Evolutionary conservation across 352 stramenopile genomes (phyloP), one percentile per base, ranked within the genome.

Genomic region (Pythium diclinum): DNA sequence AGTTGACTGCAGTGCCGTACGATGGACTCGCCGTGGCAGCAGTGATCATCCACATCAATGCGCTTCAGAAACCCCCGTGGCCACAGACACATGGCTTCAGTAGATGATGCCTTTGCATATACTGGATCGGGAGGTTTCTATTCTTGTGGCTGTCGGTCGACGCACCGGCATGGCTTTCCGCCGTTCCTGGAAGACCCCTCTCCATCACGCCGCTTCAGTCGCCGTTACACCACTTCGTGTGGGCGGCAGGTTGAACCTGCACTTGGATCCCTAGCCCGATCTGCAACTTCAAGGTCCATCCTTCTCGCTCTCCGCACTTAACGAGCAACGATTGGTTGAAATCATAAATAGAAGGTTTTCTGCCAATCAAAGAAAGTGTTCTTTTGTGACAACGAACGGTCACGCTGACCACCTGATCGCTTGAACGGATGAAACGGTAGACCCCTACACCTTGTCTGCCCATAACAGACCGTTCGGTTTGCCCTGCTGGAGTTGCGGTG

Each of bases 371-470:
- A n/a, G 32, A 33, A 16, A 42, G 17, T 32, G 11, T 49, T 14
- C n/a, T n/a, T 33, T n/a, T 58, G 63, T 70, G 57, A 70, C 63
- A 65, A 65, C 64, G 64, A 57, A 59, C 30, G 30, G 63, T 69
- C 63, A 69, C 53, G 55, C 51, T 57, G 63, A 56, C 58, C 63
- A 61, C 51, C 55, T 62, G 52, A 57, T 34, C 30, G 42, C n/a
- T 49, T 17, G 42, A 53, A 42, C 36, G 21, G 19, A 8, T 38
- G 53, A 36, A 25, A 34, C 53, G 34, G 48, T 51, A 36, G 42
- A 63, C 59, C 62, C 62, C 62, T 68, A 68, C 21, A 46, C 62
- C 42, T 56, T 25, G 36, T 51, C 48, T 23, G 34, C 58, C 11
- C 47, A 16, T 30, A 53, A 53, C 46, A 53, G 46, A 30, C 46